Conservation (phyloP, 1,284 basidiomycete genomes). For the Ceratobasidium sp. region DNA sequence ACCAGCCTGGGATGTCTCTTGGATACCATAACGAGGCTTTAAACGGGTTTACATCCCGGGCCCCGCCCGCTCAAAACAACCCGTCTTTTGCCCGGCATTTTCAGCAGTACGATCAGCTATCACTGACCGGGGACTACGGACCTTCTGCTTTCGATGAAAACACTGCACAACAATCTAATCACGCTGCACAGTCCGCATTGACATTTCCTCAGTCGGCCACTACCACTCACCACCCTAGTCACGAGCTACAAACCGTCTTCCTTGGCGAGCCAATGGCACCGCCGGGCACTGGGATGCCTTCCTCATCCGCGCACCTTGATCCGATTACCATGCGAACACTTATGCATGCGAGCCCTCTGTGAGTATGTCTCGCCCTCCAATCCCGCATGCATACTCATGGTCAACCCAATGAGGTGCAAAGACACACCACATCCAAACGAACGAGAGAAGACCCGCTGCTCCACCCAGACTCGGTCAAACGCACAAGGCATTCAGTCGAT, state of each 20-base stretch:
- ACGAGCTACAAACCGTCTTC: conserved; percentile 37
- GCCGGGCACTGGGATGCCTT: conserved; percentile 39
- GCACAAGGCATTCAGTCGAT: conserved; percentile 13
- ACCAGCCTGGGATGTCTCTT: conserved; percentile 5
- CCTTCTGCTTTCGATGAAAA: conserved; percentile 24
- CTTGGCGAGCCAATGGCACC: conserved; percentile 30
- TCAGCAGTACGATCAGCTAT: conserved; percentile 32
- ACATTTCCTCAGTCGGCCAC: conserved; percentile 38
- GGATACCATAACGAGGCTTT: conserved; percentile 19
- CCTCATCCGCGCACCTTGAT: conserved; percentile 40
- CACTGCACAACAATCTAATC: conserved; percentile 23
- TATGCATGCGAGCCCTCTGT: conserved; percentile 36
- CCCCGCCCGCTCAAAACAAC: neutral
- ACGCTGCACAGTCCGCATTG: conserved; percentile 34
- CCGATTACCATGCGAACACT: conserved; percentile 40
- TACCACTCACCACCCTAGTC: conserved; percentile 31
- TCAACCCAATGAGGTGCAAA: conserved; percentile 3
- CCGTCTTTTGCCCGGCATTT: conserved; percentile 27
- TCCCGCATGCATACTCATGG: conserved; percentile 22
- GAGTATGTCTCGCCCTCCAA: conserved; percentile 17
- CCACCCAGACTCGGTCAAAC: conserved; percentile 30
- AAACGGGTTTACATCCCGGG: conserved; percentile 1
- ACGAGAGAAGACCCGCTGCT: conserved; percentile 20
- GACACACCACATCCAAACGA: conserved; percentile 33
- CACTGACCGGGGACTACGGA: conserved; percentile 19